Evolutionary conservation across 352 stramenopile genomes (phyloP).

Genomic region (Globisporangium mamillatum): DNA sequence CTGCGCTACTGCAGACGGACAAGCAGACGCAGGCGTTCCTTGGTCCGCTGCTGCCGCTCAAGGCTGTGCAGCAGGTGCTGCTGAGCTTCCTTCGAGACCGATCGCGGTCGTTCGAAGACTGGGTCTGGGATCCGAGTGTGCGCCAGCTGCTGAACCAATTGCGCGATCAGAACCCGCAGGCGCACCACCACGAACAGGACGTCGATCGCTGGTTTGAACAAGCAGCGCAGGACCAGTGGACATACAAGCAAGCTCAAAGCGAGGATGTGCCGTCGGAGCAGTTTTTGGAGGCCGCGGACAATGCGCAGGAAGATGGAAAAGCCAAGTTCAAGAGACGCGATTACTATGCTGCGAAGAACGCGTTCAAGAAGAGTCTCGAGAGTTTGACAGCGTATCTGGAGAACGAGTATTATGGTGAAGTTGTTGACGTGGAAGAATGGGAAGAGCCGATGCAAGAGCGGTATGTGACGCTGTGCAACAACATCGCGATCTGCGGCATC

Average conservation of each 20-base stretch:
- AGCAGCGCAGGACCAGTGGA: slow-evolving; percentile 26
- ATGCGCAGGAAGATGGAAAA: slow-evolving; percentile 57
- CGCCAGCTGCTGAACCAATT: slow-evolving; percentile 52
- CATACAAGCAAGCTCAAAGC: slow-evolving; percentile 1
- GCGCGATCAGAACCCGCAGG: slow-evolving; percentile 30
- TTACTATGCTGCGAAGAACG: slow-evolving; percentile 66
- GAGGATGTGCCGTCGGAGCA: slow-evolving; percentile 24
- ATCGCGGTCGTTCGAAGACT: slow-evolving; percentile 64
- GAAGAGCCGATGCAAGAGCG: slow-evolving; percentile 35
- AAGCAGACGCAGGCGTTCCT: slow-evolving; percentile 56
- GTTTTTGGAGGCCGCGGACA: slow-evolving; percentile 39
- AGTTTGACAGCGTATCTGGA: slow-evolving; percentile 38
- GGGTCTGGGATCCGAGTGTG: slow-evolving; percentile 69
- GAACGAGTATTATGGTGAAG: slow-evolving; percentile 46
- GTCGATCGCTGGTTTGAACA: slow-evolving; percentile 46
- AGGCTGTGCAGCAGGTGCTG: slow-evolving; percentile 67
- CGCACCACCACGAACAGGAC: slow-evolving; percentile 24
- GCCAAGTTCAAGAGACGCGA: slow-evolving; percentile 58
- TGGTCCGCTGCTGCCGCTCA: slow-evolving; percentile 50
- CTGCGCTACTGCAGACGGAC: slow-evolving; percentile 38
- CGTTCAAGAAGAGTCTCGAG: slow-evolving; percentile 51
- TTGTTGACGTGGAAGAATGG: slow-evolving; percentile 33
- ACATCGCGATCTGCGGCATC: slow-evolving; percentile 74
- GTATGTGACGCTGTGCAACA: slow-evolving; percentile 72
- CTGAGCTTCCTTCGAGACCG: slow-evolving; percentile 62